These are phyloP conservation scores for Epichloe sylvatica DNA, from an alignment of 2,329 filamentous ascomycete species.

Conservation along the genomic window DNA sequence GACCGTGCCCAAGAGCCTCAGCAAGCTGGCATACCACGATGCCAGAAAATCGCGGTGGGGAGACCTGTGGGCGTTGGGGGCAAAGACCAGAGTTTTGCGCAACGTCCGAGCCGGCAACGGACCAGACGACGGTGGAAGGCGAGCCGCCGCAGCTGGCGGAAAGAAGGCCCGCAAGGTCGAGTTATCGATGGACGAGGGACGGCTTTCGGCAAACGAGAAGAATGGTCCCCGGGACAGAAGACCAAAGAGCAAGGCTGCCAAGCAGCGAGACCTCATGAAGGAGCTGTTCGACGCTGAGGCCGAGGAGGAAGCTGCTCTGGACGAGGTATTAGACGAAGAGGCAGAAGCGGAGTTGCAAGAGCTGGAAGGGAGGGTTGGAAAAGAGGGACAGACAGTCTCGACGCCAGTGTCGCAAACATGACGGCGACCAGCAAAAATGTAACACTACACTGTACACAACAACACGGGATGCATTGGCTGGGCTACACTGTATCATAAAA, in stretches of 20 bases:
- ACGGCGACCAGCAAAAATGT: not conserved
- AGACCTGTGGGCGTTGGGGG: slow-evolving; percentile 88
- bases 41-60: slow-evolving; percentile 86
- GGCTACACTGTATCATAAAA: not conserved
- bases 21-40: slow-evolving; percentile 74
- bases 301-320: slow-evolving; percentile 17
- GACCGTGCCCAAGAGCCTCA: slow-evolving; percentile 75
- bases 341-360: slow-evolving; percentile 14
- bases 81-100: slow-evolving; percentile 63
- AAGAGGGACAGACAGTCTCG: not conserved
- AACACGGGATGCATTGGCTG: not conserved
- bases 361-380: not conserved
- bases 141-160: slow-evolving; percentile 20
- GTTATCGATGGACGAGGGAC: slow-evolving; percentile 19
- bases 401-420: not conserved
- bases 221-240: slow-evolving; percentile 22
- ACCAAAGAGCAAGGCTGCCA: slow-evolving; percentile 27
- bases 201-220: slow-evolving; percentile 26
- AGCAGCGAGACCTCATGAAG: slow-evolving; percentile 24
- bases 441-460: not conserved
- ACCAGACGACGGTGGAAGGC: slow-evolving; percentile 32
- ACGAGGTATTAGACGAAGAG: slow-evolving; percentile 19
- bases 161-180: slow-evolving; percentile 28
- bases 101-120: slow-evolving; percentile 45
- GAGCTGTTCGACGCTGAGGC: slow-evolving; percentile 25